Percentiles rank a stretch among this genome's conserved stretches.
Evolutionary conservation across 495 filamentous ascomycete genomes (phyloP).

Genomic region (Pseudomonodictys pantanalensis): DNA sequence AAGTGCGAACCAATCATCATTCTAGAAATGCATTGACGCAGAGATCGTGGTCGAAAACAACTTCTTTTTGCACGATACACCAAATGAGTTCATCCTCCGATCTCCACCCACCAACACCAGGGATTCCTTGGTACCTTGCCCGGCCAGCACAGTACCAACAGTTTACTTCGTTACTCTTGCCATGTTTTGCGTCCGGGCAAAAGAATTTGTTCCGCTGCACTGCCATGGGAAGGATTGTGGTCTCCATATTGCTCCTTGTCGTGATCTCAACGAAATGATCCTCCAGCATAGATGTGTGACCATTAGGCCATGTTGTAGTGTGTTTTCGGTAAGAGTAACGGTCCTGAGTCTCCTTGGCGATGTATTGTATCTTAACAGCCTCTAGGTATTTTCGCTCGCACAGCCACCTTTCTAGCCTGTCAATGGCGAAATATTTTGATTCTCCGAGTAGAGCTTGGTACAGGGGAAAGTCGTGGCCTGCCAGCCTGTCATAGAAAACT

Average conservation of each 20-base stretch:
- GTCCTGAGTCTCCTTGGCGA: background rate
- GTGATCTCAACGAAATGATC: background rate
- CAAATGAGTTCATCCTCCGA: background rate
- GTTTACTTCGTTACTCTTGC: background rate
- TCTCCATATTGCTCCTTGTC: background rate
- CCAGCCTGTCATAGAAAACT: conserved; percentile 41
- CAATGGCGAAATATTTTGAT: conserved; percentile 42
- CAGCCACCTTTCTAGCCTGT: conserved; percentile 36
- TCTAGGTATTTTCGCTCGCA: conserved; percentile 28
- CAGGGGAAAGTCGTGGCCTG: conserved; percentile 40
- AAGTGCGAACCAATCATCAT: background rate
- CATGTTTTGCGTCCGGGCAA: background rate
- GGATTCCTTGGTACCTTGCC: background rate
- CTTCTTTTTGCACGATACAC: background rate
- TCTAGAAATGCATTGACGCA: background rate
- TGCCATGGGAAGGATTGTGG: background rate
- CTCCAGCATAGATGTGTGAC: background rate
- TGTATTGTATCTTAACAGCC: background rate
- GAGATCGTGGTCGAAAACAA: background rate
- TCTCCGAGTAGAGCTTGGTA: conserved; percentile 40
- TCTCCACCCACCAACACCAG: background rate
- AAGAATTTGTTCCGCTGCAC: background rate
- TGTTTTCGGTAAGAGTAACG: background rate
- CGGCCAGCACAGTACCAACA: background rate
- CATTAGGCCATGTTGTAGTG: background rate